phyloP scores from a whole-genome alignment of 768 basidiomycete genomes.

The Russula brevipes region DNA sequence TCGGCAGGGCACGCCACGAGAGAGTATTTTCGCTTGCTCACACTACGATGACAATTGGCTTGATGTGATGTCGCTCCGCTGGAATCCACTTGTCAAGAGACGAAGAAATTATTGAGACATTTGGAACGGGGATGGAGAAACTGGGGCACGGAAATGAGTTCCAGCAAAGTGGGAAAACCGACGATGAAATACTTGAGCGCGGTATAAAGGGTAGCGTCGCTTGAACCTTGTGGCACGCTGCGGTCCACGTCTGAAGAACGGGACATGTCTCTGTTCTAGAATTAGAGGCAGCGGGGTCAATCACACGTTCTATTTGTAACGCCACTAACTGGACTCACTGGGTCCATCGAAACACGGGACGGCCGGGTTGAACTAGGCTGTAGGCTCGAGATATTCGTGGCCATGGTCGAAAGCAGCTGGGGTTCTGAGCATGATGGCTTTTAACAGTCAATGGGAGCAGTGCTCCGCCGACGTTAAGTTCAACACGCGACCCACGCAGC shows the following conservation, averaged over 20 bases:
- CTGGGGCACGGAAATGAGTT: not conserved
- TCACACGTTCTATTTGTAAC: not conserved
- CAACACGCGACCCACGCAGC: not conserved
- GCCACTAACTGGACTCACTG: not conserved
- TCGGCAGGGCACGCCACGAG: not conserved
- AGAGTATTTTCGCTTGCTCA: not conserved
- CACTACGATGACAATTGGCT: slow-evolving; percentile 4
- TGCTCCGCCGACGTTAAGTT: not conserved
- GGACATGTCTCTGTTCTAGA: not conserved
- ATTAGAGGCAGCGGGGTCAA: not conserved
- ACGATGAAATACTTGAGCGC: not conserved
- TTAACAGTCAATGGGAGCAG: not conserved
- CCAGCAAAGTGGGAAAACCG: not conserved
- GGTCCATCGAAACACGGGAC: not conserved
- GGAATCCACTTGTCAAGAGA: not conserved
- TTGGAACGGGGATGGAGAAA: not conserved
- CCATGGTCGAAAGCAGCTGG: not conserved
- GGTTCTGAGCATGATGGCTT: not conserved
- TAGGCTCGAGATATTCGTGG: not conserved
- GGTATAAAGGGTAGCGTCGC: not conserved
- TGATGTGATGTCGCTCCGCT: not conserved
- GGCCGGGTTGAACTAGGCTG: not conserved
- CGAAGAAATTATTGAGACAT: not conserved
- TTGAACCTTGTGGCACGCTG: not conserved
- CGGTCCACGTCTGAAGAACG: not conserved